Conservation (phyloP, 495 filamentous ascomycete species). For the Letharia lupina region DNA sequence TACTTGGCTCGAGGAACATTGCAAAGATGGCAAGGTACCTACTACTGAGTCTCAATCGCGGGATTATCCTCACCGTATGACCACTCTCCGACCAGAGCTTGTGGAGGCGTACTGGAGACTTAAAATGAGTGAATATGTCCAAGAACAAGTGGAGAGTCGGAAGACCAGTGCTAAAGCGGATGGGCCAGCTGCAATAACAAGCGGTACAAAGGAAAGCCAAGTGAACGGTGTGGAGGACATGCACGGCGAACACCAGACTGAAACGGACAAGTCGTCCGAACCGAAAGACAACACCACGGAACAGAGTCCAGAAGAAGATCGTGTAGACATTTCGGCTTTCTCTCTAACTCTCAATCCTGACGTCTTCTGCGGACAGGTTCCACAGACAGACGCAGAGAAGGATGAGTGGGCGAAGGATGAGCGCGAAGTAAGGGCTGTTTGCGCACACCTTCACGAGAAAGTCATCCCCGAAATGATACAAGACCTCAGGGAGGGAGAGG, state of each 20-base stretch:
- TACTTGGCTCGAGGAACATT: constrained; percentile 73
- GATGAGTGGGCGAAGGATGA: constrained; percentile 78
- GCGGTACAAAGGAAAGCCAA: constrained; percentile 16
- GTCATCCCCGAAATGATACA: constrained; percentile 67
- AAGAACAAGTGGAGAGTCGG: constrained; percentile 58
- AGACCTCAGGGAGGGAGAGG: constrained; percentile 84
- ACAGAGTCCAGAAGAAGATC: constrained; percentile 40
- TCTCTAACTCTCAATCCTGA: constrained; percentile 87
- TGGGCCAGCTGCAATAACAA: constrained; percentile 22
- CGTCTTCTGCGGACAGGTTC: constrained; percentile 84
- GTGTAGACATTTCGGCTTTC: constrained; percentile 79
- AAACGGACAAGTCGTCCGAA: constrained; percentile 21
- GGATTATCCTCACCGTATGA: constrained; percentile 90
- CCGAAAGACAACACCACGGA: constrained; percentile 28
- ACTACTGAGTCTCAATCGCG: constrained; percentile 35
- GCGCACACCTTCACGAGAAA: constrained; percentile 63
- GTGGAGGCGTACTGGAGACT: constrained; percentile 73
- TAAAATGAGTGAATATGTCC: constrained; percentile 82
- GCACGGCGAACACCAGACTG: constrained; percentile 21
- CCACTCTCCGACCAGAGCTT: constrained; percentile 79
- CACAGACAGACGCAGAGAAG: constrained; percentile 85
- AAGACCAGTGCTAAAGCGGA: constrained; percentile 33
- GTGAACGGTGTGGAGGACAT: constrained; percentile 18
- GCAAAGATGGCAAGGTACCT: constrained; percentile 31
- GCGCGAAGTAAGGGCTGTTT: constrained; percentile 75